A percentile compares a stretch with the other conserved stretches of the same genome.
phyloP scores from a whole-genome alignment of 2,329 filamentous ascomycete genomes.

The Xylariaceae sp. region DNA sequence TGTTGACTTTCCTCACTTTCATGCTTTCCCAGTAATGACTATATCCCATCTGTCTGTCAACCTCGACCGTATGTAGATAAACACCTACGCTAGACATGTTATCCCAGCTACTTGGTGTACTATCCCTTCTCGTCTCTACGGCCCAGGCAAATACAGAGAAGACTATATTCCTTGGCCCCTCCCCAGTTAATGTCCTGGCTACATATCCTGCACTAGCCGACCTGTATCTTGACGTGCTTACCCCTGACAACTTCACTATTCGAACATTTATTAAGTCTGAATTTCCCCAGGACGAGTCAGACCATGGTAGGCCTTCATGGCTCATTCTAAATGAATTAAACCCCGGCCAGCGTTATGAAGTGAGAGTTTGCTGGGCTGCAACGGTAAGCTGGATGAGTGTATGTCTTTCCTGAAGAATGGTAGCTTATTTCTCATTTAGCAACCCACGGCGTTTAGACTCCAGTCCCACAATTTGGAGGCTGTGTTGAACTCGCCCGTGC shows the following conservation, averaged over 20 bases:
- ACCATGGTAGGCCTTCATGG: slow-evolving; percentile 68
- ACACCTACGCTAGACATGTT: no score
- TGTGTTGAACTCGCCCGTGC: slow-evolving; percentile 58
- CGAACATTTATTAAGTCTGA: slow-evolving; percentile 62
- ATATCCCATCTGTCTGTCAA: no score
- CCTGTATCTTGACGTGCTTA: slow-evolving; percentile 62
- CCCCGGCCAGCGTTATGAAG: slow-evolving; percentile 78
- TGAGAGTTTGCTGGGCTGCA: slow-evolving; percentile 89
- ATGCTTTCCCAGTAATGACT: no score
- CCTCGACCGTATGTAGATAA: no score
- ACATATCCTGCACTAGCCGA: slow-evolving; percentile 53
- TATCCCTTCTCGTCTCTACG: slow-evolving; percentile 15
- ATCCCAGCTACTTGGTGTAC: no score
- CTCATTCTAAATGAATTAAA: slow-evolving; percentile 67
- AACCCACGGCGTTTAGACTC: slow-evolving; percentile 78
- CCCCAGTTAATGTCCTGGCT: slow-evolving; percentile 51
- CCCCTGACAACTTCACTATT: slow-evolving; percentile 51
- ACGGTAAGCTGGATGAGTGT: slow-evolving; percentile 58
- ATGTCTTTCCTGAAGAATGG: slow-evolving; percentile 13
- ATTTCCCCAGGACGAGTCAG: slow-evolving; percentile 56
- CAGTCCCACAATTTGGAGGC: slow-evolving; percentile 58
- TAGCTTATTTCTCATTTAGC: slow-evolving; percentile 46
- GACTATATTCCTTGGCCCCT: slow-evolving; percentile 76
- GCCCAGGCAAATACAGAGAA: slow-evolving; percentile 81
- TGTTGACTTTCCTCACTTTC: neutral